Evolutionary conservation across 768 basidiomycete species (phyloP).

Genomic region (Inosperma sp.): DNA sequence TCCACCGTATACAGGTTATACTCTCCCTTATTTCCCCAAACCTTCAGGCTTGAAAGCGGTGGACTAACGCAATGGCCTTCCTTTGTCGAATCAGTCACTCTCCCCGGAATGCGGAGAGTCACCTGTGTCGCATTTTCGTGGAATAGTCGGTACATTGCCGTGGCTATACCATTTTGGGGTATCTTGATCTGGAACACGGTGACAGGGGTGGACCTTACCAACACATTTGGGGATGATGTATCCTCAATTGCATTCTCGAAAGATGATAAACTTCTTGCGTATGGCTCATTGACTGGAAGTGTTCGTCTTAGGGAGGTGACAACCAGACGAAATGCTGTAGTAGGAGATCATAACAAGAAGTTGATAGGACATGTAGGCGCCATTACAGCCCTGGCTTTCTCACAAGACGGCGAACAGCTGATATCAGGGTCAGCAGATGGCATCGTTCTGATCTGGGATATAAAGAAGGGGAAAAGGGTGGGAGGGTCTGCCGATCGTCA

Average conservation of each 20-base stretch:
- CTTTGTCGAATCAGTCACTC: not conserved
- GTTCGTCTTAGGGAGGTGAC: not conserved
- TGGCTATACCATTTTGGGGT: not conserved
- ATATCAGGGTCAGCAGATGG: not conserved
- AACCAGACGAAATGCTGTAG: not conserved
- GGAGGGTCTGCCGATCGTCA: not conserved
- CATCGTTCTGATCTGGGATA: slow-evolving; percentile 4
- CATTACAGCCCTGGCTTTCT: not conserved
- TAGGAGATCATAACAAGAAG: not conserved
- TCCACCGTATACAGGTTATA: slow-evolving; percentile 11
- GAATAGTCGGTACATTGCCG: not conserved
- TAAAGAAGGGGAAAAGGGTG: not conserved
- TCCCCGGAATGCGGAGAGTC: not conserved
- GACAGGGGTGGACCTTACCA: not conserved
- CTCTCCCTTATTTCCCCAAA: slow-evolving; percentile 7
- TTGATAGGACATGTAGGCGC: not conserved
- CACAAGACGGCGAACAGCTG: not conserved
- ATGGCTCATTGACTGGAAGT: not conserved
- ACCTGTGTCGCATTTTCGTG: slow-evolving; percentile 11
- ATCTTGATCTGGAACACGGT: slow-evolving; percentile 1
- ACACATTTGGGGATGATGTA: too few relatives aligned
- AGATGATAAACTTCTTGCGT: too few relatives aligned
- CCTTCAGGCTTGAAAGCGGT: not conserved
- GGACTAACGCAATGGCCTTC: not conserved
- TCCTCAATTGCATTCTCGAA: too few relatives aligned